A percentile compares a stretch with the other conserved stretches of the same genome.
phyloP scores from a whole-genome alignment of 192 early-diverging fungal species.

The Coemansia sp. region DNA sequence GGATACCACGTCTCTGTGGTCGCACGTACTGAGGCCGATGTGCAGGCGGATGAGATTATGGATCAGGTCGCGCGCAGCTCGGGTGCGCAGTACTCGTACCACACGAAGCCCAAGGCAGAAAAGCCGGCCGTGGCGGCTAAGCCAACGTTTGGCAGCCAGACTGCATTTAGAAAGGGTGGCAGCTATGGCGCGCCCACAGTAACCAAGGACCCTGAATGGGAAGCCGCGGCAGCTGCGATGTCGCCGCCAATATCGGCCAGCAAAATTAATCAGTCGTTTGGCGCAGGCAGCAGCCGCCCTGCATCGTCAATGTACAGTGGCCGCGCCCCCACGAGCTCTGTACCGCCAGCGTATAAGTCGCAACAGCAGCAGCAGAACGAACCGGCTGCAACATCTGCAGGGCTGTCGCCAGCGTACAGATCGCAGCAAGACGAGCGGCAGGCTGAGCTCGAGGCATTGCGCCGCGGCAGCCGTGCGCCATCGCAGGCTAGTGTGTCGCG shows the following conservation, averaged over 20 bases:
- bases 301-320: slow-evolving; percentile 23
- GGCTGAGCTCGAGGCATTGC: slow-evolving; percentile 52
- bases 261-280: slow-evolving; percentile 17
- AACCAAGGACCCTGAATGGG: slow-evolving; percentile 29
- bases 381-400: no score
- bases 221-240: slow-evolving; percentile 8
- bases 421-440: slow-evolving; percentile 50
- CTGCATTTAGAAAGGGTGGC: slow-evolving; percentile 34
- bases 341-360: slow-evolving; percentile 16
- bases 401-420: slow-evolving; percentile 17
- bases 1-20: slow-evolving; percentile 87
- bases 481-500: slow-evolving; percentile 25
- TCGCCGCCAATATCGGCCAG: slow-evolving; percentile 11
- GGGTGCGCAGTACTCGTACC: slow-evolving; percentile 84
- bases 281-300: slow-evolving; percentile 15
- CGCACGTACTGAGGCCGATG: slow-evolving; percentile 79
- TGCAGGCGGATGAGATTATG: slow-evolving; percentile 81
- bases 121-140: slow-evolving; percentile 30
- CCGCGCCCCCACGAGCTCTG: slow-evolving; percentile 14
- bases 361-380: slow-evolving; percentile 32
- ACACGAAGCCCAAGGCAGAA: slow-evolving; percentile 27
- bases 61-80: slow-evolving; percentile 78
- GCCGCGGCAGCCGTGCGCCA: slow-evolving; percentile 42
- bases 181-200: slow-evolving; percentile 38
- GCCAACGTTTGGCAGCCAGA: slow-evolving; percentile 28